A percentile compares a stretch with the other conserved stretches of the same genome.
Evolutionary conservation across 495 filamentous ascomycete species (phyloP).

Genomic region (Trichoderma erinaceum): DNA sequence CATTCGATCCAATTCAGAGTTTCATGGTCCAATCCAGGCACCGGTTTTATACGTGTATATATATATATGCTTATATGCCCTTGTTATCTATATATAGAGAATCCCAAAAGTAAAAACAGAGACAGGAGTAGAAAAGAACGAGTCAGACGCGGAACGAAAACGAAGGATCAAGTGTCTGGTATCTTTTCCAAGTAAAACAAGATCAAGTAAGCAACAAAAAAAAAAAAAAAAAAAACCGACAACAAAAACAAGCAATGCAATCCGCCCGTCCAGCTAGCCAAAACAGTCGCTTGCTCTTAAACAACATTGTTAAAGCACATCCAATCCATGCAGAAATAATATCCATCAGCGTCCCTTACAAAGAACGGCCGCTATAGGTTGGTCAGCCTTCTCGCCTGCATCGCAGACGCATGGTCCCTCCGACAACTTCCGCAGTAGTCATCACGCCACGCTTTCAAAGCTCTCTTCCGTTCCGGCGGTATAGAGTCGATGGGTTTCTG

Average conservation of each 20-base stretch:
- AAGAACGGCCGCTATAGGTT: neutral
- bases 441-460: slow-evolving; percentile 57
- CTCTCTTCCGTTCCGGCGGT: slow-evolving; percentile 35
- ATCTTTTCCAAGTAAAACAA: neutral
- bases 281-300: neutral
- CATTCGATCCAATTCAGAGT: too few relatives aligned
- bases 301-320: neutral
- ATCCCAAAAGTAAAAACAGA: neutral
- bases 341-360: neutral
- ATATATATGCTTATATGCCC: neutral
- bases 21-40: neutral
- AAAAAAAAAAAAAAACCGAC: neutral
- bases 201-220: neutral
- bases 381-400: slow-evolving; percentile 19
- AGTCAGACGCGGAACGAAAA: neutral
- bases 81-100: slow-evolving; percentile 4
- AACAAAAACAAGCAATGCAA: neutral
- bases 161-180: neutral
- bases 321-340: neutral
- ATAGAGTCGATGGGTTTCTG: slow-evolving; percentile 25
- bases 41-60: neutral
- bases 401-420: slow-evolving; percentile 44
- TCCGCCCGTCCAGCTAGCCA: neutral
- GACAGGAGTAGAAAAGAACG: neutral
- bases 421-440: slow-evolving; percentile 72